Base-by-base conservation (phyloP, 2,329 filamentous ascomycete genomes). In the Chrysoporthe cubensis region DNA sequence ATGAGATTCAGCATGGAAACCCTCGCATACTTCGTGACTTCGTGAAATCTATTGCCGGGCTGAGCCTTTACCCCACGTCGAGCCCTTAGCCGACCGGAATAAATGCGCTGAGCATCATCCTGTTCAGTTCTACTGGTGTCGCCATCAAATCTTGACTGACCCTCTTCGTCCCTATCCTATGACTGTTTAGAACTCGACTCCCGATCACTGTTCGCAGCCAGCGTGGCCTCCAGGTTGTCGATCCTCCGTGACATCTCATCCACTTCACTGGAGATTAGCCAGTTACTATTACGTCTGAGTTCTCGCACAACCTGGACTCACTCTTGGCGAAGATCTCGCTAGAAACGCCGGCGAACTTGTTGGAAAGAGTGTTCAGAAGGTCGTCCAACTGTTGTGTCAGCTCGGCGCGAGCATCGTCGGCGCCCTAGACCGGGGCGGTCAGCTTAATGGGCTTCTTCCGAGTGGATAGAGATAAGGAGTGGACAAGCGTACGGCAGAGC, bases 241-340 rank as follows among this genome's bases (percentile, higher is more conserved):
- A 97, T 81, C 37, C 94, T 88, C 69, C 91, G 86, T 16, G 92
- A 91, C 94, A 97, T 97, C 71, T 97, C 94, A 76, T 97, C 94
- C 91, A 97, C 94, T 97, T 69, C 37, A 16, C 56, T 64, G n/a
- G 40, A 37, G 14, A 21, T 67, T 32, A 60, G 64, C 40, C 13
- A 66, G 48, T 11, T 5, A 57, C 42, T 6, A 16, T 26, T 18
- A 37, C 52, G 32, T 57, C n/a, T 6, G 37, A 42, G 11, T 16
- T 37, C n/a, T 9, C 56, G 57, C 37, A 16, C 57, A 26, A 26
- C 57, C 13, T 26, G n/a, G 34, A 82, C 90, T 77, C 79, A 97
- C 94, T 92, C 81, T 97, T 97, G 48, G 91, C 87, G 74, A 97
- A 93, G 68, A 97, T 90, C 80, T 97, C 94, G 69, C 88, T 91